Conservation (phyloP, 352 stramenopile genomes). For the Aphanomyces astaci region DNA sequence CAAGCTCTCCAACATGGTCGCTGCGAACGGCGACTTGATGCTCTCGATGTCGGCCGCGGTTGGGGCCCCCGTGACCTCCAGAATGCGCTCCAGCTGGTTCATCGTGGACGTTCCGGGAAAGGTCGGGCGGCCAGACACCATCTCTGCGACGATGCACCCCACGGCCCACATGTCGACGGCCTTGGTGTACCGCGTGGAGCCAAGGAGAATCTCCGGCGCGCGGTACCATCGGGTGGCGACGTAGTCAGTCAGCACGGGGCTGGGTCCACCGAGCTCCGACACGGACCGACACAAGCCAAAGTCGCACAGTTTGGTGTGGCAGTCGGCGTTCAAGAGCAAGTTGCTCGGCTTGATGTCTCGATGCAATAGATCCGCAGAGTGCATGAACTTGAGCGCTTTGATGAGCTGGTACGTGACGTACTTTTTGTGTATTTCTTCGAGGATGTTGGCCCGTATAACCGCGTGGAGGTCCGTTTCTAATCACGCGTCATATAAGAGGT, state of each 20-base stretch:
- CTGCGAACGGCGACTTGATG: constrained; percentile 89
- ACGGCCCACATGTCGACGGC: constrained; percentile 92
- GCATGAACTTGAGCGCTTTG: constrained; percentile 95
- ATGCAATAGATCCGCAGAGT: constrained; percentile 91
- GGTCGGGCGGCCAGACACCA: constrained; percentile 85
- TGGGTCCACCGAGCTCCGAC: constrained; percentile 68
- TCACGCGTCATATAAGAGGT: background rate
- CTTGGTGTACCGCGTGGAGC: constrained; percentile 89
- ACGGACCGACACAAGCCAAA: constrained; percentile 93
- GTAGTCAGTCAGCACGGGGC: constrained; percentile 92
- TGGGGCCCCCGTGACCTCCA: constrained; percentile 89
- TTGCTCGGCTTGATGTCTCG: constrained; percentile 97
- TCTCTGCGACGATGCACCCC: constrained; percentile 91
- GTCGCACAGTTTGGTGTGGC: constrained; percentile 93
- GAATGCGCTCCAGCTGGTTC: constrained; percentile 95
- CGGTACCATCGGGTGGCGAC: constrained; percentile 95
- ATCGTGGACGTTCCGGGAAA: constrained; percentile 94
- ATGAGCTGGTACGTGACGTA: constrained; percentile 96
- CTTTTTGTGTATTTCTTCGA: constrained; percentile 96
- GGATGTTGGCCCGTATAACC: constrained; percentile 91
- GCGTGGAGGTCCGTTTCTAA: constrained; percentile 93
- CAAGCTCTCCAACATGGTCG: constrained; percentile 90
- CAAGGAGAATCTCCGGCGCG: constrained; percentile 92
- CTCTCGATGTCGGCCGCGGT: constrained; percentile 84
- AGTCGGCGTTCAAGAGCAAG: constrained; percentile 92